Evolutionary conservation across 495 filamentous ascomycete genomes (phyloP).

Genomic region (Umbilicaria muhlenbergii): DNA sequence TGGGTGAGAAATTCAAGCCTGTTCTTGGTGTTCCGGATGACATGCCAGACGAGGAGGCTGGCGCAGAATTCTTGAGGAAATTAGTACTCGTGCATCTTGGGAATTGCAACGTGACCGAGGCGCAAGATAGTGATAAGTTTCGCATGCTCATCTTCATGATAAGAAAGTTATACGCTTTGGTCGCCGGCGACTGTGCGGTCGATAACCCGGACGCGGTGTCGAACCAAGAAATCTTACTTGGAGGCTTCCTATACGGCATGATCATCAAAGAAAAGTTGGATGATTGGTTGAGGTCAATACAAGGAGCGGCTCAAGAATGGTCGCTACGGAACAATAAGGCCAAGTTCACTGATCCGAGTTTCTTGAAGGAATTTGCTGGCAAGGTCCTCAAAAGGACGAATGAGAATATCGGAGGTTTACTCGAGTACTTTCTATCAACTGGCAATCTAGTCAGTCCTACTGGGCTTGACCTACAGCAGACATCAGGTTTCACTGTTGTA

Average conservation of each 20-base stretch:
- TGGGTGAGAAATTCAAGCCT: conserved; percentile 78
- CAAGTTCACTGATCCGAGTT: conserved; percentile 53
- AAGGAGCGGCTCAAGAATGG: conserved; percentile 53
- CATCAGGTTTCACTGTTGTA: conserved; percentile 87
- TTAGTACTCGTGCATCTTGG: conserved; percentile 85
- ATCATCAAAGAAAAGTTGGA: conserved; percentile 89
- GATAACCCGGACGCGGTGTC: conserved; percentile 95
- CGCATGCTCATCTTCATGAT: conserved; percentile 92
- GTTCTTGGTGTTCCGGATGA: conserved; percentile 68
- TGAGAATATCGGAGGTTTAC: conserved; percentile 68
- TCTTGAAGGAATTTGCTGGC: conserved; percentile 59
- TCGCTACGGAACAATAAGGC: conserved; percentile 42
- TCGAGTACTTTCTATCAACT: conserved; percentile 94
- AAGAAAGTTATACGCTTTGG: conserved; percentile 81
- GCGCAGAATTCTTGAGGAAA: conserved; percentile 75
- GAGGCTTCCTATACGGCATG: conserved; percentile 87
- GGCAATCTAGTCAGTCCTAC: conserved; percentile 84
- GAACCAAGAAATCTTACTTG: conserved; percentile 83
- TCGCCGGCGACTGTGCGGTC: conserved; percentile 76
- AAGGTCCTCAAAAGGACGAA: conserved; percentile 66
- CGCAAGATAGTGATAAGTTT: conserved; percentile 82
- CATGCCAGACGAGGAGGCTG: conserved; percentile 72
- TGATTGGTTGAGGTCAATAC: conserved; percentile 56
- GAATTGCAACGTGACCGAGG: conserved; percentile 60
- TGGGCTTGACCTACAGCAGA: conserved; percentile 85